Conservation (phyloP, 345 rosid species). For the Arabidopsis suecica region DNA sequence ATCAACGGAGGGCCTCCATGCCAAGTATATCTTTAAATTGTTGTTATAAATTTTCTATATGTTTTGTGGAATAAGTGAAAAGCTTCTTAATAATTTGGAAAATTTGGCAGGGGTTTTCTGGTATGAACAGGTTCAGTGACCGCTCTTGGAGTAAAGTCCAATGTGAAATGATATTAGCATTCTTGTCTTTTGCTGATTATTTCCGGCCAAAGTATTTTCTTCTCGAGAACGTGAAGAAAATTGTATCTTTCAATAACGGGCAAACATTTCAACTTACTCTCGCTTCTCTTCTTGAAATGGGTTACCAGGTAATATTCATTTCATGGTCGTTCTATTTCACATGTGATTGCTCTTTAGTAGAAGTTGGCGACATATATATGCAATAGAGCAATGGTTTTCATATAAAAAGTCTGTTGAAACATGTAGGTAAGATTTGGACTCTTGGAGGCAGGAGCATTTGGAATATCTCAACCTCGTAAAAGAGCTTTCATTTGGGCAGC, state of each 20-base stretch:
- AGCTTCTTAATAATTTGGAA: background rate
- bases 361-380: background rate
- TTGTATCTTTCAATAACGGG: constrained; percentile 81
- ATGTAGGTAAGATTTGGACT: constrained; percentile 82
- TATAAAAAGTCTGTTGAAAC: background rate
- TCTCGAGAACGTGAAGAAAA: constrained; percentile 80
- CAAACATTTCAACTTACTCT: constrained; percentile 78
- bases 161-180: constrained; percentile 59
- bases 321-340: background rate
- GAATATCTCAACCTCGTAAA: constrained; percentile 86
- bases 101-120: constrained; percentile 78
- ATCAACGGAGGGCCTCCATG: constrained; percentile 98
- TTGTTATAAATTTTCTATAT: background rate
- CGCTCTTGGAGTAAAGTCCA: constrained; percentile 83
- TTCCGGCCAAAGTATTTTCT: constrained; percentile 87
- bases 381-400: background rate
- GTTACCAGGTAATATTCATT: constrained; percentile 51
- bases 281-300: constrained; percentile 66
- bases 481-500: constrained; percentile 95
- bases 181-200: constrained; percentile 76
- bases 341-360: background rate
- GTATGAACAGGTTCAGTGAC: constrained; percentile 76
- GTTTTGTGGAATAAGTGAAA: background rate
- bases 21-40: constrained; percentile 53
- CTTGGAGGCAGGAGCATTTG: constrained; percentile 89